These are phyloP conservation scores for Echites panduratus DNA, from an alignment of 257 asterid genomes.

Conservation along the genomic window DNA sequence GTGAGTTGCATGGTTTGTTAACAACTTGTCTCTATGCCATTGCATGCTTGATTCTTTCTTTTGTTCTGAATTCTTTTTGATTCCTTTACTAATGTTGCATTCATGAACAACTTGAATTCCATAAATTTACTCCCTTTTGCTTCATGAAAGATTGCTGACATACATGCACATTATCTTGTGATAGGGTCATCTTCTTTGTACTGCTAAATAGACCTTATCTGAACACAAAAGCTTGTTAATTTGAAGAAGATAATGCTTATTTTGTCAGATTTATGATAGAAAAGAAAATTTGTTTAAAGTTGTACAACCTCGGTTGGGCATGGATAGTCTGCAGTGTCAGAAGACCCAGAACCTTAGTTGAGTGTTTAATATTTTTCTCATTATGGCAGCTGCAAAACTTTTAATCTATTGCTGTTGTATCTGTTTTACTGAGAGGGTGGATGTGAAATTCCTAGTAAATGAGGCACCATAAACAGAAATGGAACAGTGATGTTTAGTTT, in stretches of 20 bases:
- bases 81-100: neutral
- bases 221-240: neutral
- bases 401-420: neutral
- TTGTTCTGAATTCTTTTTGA: neutral
- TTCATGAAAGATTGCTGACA: neutral
- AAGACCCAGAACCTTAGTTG: neutral
- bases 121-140: neutral
- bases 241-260: neutral
- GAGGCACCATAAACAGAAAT: neutral
- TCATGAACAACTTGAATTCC: neutral
- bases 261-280: neutral
- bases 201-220: too few relatives aligned
- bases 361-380: neutral
- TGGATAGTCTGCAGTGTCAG: neutral
- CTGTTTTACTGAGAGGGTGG: neutral
- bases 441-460: neutral
- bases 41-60: neutral
- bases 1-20: constrained; percentile 32
- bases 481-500: neutral
- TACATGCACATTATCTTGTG: neutral
- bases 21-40: neutral
- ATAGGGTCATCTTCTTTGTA: neutral
- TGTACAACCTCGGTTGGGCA: neutral
- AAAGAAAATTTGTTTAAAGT: neutral
- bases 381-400: neutral